Evolutionary conservation across 352 stramenopile genomes (phyloP).

Genomic region (Globisporangium echinulatum): DNA sequence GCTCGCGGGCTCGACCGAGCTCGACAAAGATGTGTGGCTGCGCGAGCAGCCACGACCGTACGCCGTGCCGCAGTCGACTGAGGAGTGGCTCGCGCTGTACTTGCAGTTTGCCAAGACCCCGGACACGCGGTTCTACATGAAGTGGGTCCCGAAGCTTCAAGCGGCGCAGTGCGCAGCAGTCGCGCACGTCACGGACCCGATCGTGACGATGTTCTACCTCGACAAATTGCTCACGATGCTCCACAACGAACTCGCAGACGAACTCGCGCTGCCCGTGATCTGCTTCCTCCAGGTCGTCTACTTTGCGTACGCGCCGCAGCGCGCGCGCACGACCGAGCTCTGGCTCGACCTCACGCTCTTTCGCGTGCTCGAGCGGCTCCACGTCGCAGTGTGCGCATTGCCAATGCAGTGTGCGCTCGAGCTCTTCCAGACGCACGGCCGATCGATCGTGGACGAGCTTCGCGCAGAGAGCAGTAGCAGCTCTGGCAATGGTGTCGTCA

Average conservation of each 20-base stretch:
- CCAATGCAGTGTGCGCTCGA: constrained; percentile 52
- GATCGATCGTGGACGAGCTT: constrained; percentile 40
- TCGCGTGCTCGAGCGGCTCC: constrained; percentile 35
- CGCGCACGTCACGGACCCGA: constrained; percentile 36
- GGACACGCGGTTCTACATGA: constrained; percentile 42
- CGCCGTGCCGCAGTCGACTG: constrained; percentile 12
- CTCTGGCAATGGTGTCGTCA: not conserved
- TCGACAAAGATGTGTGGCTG: constrained; percentile 64
- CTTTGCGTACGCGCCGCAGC: constrained; percentile 25
- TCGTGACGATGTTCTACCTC: constrained; percentile 39
- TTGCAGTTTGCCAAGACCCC: constrained; percentile 27
- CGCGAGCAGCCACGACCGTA: constrained; percentile 19
- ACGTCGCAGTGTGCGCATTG: constrained; percentile 29
- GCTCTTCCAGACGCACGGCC: constrained; percentile 31
- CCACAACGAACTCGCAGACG: constrained; percentile 18
- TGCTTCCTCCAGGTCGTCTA: constrained; percentile 53
- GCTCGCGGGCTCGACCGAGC: constrained; percentile 10
- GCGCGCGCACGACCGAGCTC: constrained; percentile 27
- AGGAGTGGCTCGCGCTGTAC: constrained; percentile 51
- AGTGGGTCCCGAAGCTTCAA: constrained; percentile 33
- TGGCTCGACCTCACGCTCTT: constrained; percentile 56
- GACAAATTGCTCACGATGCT: constrained; percentile 41
- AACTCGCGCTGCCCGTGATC: constrained; percentile 32
- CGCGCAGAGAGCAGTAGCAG: constrained; percentile 11
- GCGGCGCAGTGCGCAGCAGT: constrained; percentile 6